A percentile compares a stretch with the other conserved stretches of the same genome.
phyloP scores from a whole-genome alignment of 192 early-diverging fungal species.

The Rhizophagus clarus region DNA sequence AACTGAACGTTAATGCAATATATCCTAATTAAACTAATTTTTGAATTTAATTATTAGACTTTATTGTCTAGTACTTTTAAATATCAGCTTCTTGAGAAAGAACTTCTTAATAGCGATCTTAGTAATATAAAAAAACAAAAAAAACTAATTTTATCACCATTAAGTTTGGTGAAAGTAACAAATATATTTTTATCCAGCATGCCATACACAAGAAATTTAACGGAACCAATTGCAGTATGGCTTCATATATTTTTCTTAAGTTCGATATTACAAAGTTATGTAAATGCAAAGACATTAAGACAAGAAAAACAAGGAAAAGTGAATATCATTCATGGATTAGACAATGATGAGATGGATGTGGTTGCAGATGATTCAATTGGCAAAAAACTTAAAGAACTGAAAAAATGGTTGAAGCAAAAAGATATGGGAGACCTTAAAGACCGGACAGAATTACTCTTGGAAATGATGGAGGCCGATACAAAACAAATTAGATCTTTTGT shows the following conservation, averaged over 20 bases:
- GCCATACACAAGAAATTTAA: not conserved
- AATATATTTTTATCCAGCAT: not conserved
- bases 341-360: not conserved
- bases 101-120: constrained; percentile 7
- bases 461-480: not conserved
- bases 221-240: constrained; percentile 1
- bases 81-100: constrained; percentile 4
- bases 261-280: constrained; percentile 24
- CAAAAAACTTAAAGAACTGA: not conserved
- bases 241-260: constrained; percentile 21
- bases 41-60: constrained; percentile 3
- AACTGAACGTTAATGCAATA: not conserved
- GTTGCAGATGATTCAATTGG: not conserved
- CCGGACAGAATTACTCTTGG: not conserved
- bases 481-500: not conserved
- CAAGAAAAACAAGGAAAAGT: not conserved
- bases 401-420: not conserved
- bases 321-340: constrained; percentile 2
- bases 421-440: not conserved
- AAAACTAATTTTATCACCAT: not conserved
- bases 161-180: constrained; percentile 11
- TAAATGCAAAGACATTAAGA: constrained; percentile 7
- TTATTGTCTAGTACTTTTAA: constrained; percentile 11
- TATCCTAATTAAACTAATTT: not conserved
- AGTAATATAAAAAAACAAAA: not conserved